These are phyloP conservation scores for Xerocomellus chrysenteron DNA, from an alignment of 768 basidiomycete genomes.

Conservation along the genomic window DNA sequence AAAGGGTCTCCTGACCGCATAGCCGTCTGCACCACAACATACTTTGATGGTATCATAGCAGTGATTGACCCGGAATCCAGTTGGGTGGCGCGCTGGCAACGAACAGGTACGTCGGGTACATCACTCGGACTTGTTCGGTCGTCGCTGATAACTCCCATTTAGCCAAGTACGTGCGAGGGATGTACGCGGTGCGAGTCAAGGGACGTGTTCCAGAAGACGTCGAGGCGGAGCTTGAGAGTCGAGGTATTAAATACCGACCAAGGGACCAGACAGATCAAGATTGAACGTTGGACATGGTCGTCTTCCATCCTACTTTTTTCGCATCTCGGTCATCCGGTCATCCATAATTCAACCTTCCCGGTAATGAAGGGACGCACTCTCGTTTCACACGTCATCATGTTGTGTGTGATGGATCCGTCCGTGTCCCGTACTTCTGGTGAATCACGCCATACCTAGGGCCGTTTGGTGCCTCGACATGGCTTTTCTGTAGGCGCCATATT, in stretches of 20 bases:
- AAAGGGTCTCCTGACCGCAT: constrained; percentile 85
- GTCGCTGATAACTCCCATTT: constrained; percentile 6
- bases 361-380: neutral
- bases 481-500: constrained; percentile 11
- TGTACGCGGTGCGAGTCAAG: constrained; percentile 90
- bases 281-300: constrained; percentile 27
- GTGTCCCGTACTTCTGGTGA: constrained; percentile 5
- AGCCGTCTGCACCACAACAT: constrained; percentile 81
- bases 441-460: neutral
- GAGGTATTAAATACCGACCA: constrained; percentile 83
- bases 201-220: constrained; percentile 85
- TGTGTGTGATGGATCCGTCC: constrained; percentile 3
- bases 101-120: constrained; percentile 66
- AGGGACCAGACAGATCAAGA: constrained; percentile 79
- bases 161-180: constrained; percentile 90
- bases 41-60: constrained; percentile 91
- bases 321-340: neutral
- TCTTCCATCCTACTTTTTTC: too few relatives aligned
- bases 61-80: constrained; percentile 82
- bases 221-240: constrained; percentile 72
- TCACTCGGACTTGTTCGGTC: neutral
- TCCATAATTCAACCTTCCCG: neutral
- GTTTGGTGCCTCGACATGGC: neutral
- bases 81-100: constrained; percentile 97
- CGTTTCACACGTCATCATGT: constrained; percentile 16